Percentiles rank a stretch among this genome's conserved stretches.
Conservation (phyloP, 177 flowering plant genomes). For the Viscum album region DNA sequence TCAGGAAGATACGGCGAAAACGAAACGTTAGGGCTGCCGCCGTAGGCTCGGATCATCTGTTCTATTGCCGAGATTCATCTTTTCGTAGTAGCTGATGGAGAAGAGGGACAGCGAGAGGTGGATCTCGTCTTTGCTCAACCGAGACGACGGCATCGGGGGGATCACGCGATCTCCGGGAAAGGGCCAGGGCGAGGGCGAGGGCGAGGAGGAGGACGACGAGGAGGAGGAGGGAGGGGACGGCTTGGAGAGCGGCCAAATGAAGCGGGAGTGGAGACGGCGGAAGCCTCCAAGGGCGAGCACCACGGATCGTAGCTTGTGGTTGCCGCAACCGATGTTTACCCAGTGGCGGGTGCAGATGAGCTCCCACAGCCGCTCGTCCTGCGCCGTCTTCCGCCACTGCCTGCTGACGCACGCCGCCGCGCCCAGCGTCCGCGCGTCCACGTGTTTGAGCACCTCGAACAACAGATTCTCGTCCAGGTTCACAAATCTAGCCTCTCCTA, state of each 20-base stretch:
- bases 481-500: background rate
- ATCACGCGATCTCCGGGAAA: conserved; percentile 18
- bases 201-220: conserved; percentile 17
- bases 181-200: conserved; percentile 14
- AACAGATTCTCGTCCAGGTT: conserved; percentile 56
- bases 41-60: conserved; percentile 15
- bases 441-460: conserved; percentile 75
- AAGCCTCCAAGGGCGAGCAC: conserved; percentile 94
- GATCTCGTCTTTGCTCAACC: conserved; percentile 85
- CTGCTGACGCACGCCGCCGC: conserved; percentile 63
- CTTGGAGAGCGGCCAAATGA: conserved; percentile 52
- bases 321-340: conserved; percentile 44
- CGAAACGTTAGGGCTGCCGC: background rate
- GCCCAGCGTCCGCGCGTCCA: conserved; percentile 61
- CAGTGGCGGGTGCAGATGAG: conserved; percentile 67
- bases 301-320: conserved; percentile 61
- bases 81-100: conserved; percentile 66
- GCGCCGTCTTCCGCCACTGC: conserved; percentile 63
- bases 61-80: conserved; percentile 45
- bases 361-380: conserved; percentile 95
- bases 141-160: conserved; percentile 19
- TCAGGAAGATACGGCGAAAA: background rate
- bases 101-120: conserved; percentile 75
- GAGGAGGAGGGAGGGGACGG: conserved; percentile 21
- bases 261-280: conserved; percentile 66